Base-by-base conservation (phyloP, 306 rosid species). In the Quercus aquifolioides region DNA sequence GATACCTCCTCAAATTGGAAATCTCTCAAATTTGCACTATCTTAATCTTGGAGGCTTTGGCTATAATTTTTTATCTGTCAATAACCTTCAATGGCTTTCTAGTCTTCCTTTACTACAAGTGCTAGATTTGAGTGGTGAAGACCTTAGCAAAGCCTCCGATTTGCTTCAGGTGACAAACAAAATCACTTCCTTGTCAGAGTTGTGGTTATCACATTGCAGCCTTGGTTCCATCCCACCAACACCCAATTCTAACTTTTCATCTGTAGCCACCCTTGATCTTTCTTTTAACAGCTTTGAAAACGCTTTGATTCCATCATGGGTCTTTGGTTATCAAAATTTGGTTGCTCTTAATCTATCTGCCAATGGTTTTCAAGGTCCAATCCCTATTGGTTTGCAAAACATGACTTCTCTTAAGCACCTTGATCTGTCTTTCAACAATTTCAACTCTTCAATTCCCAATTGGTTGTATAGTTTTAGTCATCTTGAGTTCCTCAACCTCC, bases 1-100 rank as follows among this genome's bases (percentile, higher is more conserved):
- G 15, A 46, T 46, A 46, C 52, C 52, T 46, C 52, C 12, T 46
- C 52, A 46, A 2, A 9, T 46, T 46, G 52, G 52, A 9, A 46
- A 46, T 46, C 52, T 46, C 52, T 46, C 52, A 46, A 46, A 46
- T 10, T 46, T 46, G 52, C 52, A 46, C 52, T 46, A 46, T 46
- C 52, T 46, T 1, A 46, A 46, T 46, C 52, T 46, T 11, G 52
- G 52, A 46, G 52, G 52, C 14, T 11, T 46, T 46, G 13, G 14
- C 1, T 8, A 46, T 46, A 46, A 46, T 46, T 0, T 8, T 46
- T 73, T 52, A 2, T 25, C 62, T 30, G 23, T 6, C 18, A 75
- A 75, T 74, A 79, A 81, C 19, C 19, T 67, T 9, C 4, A 46
- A 17, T 86, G 87, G 82, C 4, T 83, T 49, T 78, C 87, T 35